Evolutionary conservation across 148 eudicot genomes (phyloP).

Genomic region (Diospyros lotus): DNA sequence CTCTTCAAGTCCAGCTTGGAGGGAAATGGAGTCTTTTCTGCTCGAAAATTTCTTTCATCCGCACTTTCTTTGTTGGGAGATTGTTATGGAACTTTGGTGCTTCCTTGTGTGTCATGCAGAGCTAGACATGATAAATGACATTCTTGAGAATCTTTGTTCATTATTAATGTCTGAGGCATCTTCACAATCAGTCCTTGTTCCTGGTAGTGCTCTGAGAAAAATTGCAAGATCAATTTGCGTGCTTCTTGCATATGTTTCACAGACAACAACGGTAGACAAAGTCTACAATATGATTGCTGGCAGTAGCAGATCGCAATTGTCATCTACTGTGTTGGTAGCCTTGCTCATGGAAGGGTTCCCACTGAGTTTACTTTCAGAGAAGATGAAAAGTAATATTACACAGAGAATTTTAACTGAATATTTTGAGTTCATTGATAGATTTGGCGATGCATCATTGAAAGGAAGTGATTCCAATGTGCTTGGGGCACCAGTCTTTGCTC

Average conservation of each 20-base stretch:
- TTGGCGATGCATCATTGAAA: constrained; percentile 32
- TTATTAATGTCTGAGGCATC: constrained; percentile 44
- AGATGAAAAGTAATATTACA: constrained; percentile 40
- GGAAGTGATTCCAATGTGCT: constrained; percentile 26
- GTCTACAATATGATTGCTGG: constrained; percentile 44
- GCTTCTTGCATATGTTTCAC: constrained; percentile 48
- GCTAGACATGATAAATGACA: constrained; percentile 35
- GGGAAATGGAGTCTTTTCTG: constrained; percentile 54
- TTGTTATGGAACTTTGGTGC: constrained; percentile 84
- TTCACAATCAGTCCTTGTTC: constrained; percentile 43
- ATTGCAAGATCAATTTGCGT: constrained; percentile 66
- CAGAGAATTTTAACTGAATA: constrained; percentile 54
- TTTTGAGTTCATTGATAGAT: constrained; percentile 51
- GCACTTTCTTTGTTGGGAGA: constrained; percentile 78
- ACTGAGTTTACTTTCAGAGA: constrained; percentile 52
- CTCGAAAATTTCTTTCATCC: constrained; percentile 78
- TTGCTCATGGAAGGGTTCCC: constrained; percentile 89
- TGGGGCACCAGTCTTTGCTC: constrained; percentile 57
- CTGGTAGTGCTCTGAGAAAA: constrained; percentile 48
- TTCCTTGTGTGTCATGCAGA: constrained; percentile 75
- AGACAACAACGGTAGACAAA: constrained; percentile 45
- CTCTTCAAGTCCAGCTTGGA: constrained; percentile 57
- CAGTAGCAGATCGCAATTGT: constrained; percentile 35
- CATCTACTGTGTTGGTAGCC: constrained; percentile 43
- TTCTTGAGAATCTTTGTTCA: constrained; percentile 63